Evolutionary conservation across 176 grass and related monocot genomes (phyloP).

Genomic region (Hsuehochloa calcarea): DNA sequence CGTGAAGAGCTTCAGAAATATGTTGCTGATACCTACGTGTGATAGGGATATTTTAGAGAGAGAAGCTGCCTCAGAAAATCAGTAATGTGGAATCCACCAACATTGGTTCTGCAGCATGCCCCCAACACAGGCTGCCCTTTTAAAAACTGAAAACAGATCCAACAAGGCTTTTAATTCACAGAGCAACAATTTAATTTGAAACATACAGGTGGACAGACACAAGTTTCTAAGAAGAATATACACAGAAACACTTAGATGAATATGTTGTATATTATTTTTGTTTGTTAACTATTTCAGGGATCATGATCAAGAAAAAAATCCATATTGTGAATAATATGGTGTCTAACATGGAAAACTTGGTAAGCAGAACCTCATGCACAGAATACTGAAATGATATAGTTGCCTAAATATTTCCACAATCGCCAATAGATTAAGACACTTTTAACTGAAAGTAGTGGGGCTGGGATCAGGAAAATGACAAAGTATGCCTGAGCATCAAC

Average conservation of each 20-base stretch:
- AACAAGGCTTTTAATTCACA: slow-evolving; percentile 18
- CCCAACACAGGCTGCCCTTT: slow-evolving; percentile 82
- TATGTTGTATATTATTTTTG: neutral
- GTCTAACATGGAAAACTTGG: neutral
- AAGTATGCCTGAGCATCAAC: neutral
- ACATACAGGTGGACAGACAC: slow-evolving; percentile 10
- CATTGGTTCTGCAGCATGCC: slow-evolving; percentile 82
- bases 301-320: neutral
- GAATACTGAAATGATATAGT: neutral
- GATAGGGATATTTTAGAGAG: slow-evolving; percentile 91
- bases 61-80: slow-evolving; percentile 97
- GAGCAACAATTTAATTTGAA: slow-evolving; percentile 11
- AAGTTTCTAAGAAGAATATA: neutral
- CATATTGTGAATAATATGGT: neutral
- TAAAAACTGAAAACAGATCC: slow-evolving; percentile 64
- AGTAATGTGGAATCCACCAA: slow-evolving; percentile 90
- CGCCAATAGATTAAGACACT: neutral
- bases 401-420: neutral
- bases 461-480: neutral
- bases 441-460: neutral
- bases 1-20: slow-evolving; percentile 30
- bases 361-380: neutral
- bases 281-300: neutral
- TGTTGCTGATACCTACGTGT: slow-evolving; percentile 56
- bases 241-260: neutral